phyloP scores from a whole-genome alignment of 257 asterid genomes.

The Petunia axillaris region DNA sequence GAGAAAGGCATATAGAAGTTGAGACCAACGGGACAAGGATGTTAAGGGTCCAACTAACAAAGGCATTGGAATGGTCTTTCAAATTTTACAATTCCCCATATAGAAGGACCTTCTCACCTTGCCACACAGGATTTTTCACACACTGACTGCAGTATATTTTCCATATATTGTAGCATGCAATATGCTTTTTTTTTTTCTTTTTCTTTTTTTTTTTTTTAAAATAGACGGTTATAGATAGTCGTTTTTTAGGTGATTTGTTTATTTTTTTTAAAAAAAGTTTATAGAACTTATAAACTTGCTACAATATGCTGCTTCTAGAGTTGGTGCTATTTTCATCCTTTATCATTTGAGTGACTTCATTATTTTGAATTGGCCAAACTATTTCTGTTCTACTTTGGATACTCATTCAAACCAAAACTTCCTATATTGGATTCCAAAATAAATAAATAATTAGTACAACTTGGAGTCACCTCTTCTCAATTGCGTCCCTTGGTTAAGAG shows the following conservation, averaged over 20 bases:
- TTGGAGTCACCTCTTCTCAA: constrained; percentile 2
- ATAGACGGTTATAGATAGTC: too few relatives aligned
- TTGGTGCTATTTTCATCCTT: constrained; percentile 24
- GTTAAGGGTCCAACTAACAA: constrained; percentile 23
- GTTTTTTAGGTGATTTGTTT: not conserved
- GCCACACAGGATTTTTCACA: not conserved
- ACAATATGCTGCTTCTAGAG: not conserved
- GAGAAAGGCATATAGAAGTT: not conserved
- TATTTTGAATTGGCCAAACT: constrained; percentile 32
- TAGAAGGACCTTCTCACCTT: not conserved
- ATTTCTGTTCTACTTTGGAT: constrained; percentile 19
- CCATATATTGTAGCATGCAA: not conserved
- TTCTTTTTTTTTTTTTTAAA: too few relatives aligned
- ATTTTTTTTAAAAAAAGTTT: not conserved
- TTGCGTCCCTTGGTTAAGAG: not conserved
- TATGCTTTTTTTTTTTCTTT: not conserved
- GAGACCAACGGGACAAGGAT: constrained; percentile 33
- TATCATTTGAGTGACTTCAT: constrained; percentile 27
- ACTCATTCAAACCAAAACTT: constrained; percentile 34
- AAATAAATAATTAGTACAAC: not conserved
- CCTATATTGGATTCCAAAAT: not conserved
- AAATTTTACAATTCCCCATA: constrained; percentile 32
- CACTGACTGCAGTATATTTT: not conserved
- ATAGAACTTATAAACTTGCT: too few relatives aligned
- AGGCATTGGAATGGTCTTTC: constrained; percentile 18